Evolutionary conservation across 2,329 filamentous ascomycete species (phyloP), one percentile per base, ranked within the genome.

Genomic region (Colletotrichum sp.): DNA sequence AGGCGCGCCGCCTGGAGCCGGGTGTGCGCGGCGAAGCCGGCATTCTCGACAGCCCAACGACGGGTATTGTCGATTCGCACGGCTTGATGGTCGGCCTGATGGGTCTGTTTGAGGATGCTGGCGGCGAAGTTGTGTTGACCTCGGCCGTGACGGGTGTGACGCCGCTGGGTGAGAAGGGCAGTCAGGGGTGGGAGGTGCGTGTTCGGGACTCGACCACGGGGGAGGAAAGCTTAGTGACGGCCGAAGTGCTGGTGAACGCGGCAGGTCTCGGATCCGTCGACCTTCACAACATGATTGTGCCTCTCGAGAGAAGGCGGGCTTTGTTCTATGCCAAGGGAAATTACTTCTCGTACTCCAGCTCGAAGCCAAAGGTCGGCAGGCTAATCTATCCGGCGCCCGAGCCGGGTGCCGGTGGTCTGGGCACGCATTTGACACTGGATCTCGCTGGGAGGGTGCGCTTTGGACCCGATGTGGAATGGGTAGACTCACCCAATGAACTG

Each of bases 391-490:
- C 97, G 0, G 96, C 94, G 0, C 96, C 96, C 0, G 88, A 94
- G 10, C 94, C 96, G 0, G 96, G 96, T 3, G 91, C 93, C 26
- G 96, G 92, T 67, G 96, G 97, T 0, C 87, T 99, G 1, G 97
- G 97, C 64, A 99, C 97, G 0, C 97, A 99, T 84, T 88, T 99
- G 21, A 99, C 97, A 1, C 90, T 99, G 73, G 97, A 99, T 83
- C 90, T 99, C 85, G 90, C 88, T 0, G 96, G 96, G 0, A 92
- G 95, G 1, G 90, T 99, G 58, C 93, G 95, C 48, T 99, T 99
- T 84, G 97, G 97, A 0, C 97, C 97, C 0, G 97, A 99, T 82
- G 94, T 98, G 16, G 95, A 99, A 83, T 99, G 97, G 97, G 93
- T 98, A 0, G 90, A 93, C 65, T 86, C 88, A 2, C 92, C 95